phyloP scores from a whole-genome alignment of 768 basidiomycete genomes.

The Daedaleopsis sinensis region DNA sequence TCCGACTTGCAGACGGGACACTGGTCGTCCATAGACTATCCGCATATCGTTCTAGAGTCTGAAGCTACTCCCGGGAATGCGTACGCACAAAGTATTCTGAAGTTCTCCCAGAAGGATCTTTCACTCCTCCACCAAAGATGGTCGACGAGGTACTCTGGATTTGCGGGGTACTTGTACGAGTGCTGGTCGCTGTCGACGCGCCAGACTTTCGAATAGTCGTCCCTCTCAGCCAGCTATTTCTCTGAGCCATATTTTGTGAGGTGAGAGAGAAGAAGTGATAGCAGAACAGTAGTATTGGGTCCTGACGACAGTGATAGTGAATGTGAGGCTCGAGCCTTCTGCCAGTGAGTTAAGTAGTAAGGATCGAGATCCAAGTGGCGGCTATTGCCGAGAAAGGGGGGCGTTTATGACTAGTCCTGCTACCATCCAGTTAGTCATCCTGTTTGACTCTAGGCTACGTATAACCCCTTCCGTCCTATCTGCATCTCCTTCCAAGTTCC shows the following conservation, averaged over 20 bases:
- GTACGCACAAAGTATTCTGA: conserved; percentile 76
- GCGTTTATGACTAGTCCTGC: too few species aligned
- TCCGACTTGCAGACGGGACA: conserved; percentile 99
- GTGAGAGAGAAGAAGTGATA: not conserved
- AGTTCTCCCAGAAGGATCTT: conserved; percentile 82
- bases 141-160: conserved; percentile 74
- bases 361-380: too few species aligned
- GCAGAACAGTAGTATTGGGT: too few species aligned
- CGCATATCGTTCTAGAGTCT: conserved; percentile 5
- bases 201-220: conserved; percentile 74
- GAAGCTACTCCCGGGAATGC: not conserved
- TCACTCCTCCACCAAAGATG: conserved; percentile 81
- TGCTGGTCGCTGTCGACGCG: conserved; percentile 40
- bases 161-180: conserved; percentile 68
- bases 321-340: too few species aligned
- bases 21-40: conserved; percentile 85
- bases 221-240: conserved; percentile 64
- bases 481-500: too few species aligned
- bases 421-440: too few species aligned
- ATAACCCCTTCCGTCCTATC: too few species aligned
- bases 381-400: too few species aligned
- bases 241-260: conserved; percentile 34
- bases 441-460: too few species aligned
- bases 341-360: not conserved
- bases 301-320: too few species aligned